phyloP scores from a whole-genome alignment of 2,329 filamentous ascomycete species.

The Aspergillus nomiae region DNA sequence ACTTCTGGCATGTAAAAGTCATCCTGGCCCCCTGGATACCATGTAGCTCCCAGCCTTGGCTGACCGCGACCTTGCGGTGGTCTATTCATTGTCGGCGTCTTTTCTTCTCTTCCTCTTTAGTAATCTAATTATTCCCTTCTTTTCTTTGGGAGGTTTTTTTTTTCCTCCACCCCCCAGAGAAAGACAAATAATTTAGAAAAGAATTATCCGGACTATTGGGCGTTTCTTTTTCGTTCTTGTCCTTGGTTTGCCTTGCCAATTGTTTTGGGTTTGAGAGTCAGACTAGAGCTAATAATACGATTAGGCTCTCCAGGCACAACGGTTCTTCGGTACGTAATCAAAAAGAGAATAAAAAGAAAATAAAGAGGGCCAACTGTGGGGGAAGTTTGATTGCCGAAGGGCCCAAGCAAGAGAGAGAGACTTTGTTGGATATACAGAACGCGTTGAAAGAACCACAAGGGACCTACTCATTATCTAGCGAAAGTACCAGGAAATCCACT shows the following conservation, averaged over 20 bases:
- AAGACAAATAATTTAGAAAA: background rate
- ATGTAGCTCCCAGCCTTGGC: slow-evolving; percentile 60
- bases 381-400: background rate
- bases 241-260: background rate
- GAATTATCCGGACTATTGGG: background rate
- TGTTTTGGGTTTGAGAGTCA: background rate
- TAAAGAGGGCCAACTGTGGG: background rate
- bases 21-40: slow-evolving; percentile 67
- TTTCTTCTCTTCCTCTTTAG: slow-evolving; percentile 13
- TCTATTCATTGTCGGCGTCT: slow-evolving; percentile 36
- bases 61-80: slow-evolving; percentile 42
- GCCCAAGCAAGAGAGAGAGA: background rate
- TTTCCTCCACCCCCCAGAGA: background rate
- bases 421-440: background rate
- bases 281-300: slow-evolving; percentile 3
- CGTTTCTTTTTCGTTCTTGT: slow-evolving; percentile 4
- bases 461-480: background rate
- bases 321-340: slow-evolving; percentile 1
- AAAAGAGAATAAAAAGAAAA: background rate
- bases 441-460: background rate
- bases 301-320: background rate
- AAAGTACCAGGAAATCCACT: background rate
- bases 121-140: slow-evolving; percentile 9
- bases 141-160: slow-evolving; percentile 10
- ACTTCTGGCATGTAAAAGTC: slow-evolving; percentile 71